These are phyloP conservation scores for Rhodotorula babjevae DNA, from an alignment of 768 basidiomycete species.

Conservation along the genomic window DNA sequence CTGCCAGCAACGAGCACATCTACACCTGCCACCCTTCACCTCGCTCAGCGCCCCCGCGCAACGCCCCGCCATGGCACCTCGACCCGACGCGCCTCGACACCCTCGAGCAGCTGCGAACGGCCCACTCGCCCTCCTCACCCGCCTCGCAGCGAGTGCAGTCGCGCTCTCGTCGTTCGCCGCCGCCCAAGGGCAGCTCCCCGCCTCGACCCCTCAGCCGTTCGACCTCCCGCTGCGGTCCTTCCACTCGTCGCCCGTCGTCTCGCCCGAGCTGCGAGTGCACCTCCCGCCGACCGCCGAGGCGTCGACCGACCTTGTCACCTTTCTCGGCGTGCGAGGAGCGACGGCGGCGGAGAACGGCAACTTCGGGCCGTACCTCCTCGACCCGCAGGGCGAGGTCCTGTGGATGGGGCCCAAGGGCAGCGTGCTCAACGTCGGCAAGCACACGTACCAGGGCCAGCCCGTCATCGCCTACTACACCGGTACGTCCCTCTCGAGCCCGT, in stretches of 20 bases:
- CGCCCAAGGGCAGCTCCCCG: background rate
- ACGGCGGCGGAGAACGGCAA: background rate
- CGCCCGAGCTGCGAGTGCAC: background rate
- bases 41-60: no score
- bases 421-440: slow-evolving; percentile 3
- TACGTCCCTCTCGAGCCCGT: background rate
- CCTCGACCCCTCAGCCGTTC: background rate
- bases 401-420: background rate
- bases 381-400: background rate
- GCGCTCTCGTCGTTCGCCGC: background rate
- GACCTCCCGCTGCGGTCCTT: background rate
- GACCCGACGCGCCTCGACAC: background rate
- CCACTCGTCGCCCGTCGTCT: background rate
- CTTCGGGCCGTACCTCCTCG: slow-evolving; percentile 1
- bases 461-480: slow-evolving; percentile 9
- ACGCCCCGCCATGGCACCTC: no score
- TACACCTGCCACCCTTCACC: no score
- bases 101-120: background rate
- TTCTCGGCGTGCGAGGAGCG: background rate
- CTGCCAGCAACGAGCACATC: no score
- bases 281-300: background rate
- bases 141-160: background rate
- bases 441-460: background rate
- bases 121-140: background rate
- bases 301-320: background rate